These are phyloP conservation scores for Paecilomyces sp. DNA, from an alignment of 2,329 filamentous ascomycete species.

Conservation along the genomic window DNA sequence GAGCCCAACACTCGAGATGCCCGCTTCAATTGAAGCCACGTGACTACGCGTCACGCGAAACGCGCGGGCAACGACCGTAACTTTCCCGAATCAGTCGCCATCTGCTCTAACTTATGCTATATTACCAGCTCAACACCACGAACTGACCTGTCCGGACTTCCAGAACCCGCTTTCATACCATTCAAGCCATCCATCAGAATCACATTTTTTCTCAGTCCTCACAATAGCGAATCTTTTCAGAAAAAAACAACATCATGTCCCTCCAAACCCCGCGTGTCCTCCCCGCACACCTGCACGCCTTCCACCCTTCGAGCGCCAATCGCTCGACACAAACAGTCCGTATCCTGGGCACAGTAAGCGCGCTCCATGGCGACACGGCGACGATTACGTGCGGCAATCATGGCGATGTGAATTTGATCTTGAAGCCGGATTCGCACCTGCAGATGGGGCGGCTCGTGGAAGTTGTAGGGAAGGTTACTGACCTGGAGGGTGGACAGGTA, in stretches of 20 bases:
- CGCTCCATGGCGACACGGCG: slow-evolving; percentile 73
- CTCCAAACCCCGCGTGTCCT: slow-evolving; percentile 77
- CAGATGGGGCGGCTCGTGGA: slow-evolving; percentile 40
- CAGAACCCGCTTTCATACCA: background rate
- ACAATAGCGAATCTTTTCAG: background rate
- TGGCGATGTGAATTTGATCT: slow-evolving; percentile 64
- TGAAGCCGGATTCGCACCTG: slow-evolving; percentile 54
- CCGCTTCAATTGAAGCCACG: slow-evolving; percentile 8
- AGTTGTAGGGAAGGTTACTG: slow-evolving; percentile 39
- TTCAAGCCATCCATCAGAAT: background rate
- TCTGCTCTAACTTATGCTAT: background rate
- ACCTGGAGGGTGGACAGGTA: slow-evolving; percentile 34
- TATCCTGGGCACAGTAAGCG: slow-evolving; percentile 75
- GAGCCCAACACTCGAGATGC: background rate
- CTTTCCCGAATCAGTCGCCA: background rate
- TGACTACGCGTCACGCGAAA: slow-evolving; percentile 16
- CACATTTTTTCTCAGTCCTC: background rate
- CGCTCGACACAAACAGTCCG: slow-evolving; percentile 61
- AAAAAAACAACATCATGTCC: slow-evolving; percentile 45
- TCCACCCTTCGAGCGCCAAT: slow-evolving; percentile 46
- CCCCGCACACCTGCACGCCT: slow-evolving; percentile 69
- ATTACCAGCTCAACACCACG: background rate
- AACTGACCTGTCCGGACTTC: background rate
- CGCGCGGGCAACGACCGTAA: background rate
- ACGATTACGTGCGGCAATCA: slow-evolving; percentile 64